phyloP scores from a whole-genome alignment of 2,329 filamentous ascomycete species.

The Mariannaea sp. region DNA sequence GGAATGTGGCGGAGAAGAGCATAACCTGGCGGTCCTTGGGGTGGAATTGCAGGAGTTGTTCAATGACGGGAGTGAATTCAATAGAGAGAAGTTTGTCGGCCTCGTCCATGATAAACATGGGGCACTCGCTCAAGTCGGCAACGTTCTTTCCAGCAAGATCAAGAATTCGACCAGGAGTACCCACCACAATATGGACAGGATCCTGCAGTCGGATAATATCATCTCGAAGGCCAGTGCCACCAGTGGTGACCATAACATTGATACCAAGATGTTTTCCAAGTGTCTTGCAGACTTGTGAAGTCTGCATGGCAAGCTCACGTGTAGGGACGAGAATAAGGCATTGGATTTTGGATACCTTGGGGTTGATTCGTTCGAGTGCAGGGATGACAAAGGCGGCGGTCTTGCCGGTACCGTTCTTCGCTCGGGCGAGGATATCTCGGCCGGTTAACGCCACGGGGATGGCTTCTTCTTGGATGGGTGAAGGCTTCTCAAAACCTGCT shows the following conservation, averaged over 20 bases:
- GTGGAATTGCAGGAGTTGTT: conserved; percentile 92
- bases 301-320: conserved; percentile 95
- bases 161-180: conserved; percentile 93
- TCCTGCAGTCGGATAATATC: conserved; percentile 96
- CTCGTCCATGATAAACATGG: conserved; percentile 99
- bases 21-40: conserved; percentile 98
- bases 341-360: conserved; percentile 95
- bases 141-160: conserved; percentile 96
- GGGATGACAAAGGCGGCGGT: conserved; percentile 98
- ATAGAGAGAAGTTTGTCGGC: conserved; percentile 96
- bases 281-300: conserved; percentile 98
- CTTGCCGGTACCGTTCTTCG: conserved; percentile 98
- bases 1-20: conserved; percentile 98
- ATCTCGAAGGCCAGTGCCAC: conserved; percentile 91
- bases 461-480: conserved; percentile 98
- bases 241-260: conserved; percentile 99
- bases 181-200: conserved; percentile 95
- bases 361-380: conserved; percentile 92
- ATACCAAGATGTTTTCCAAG: conserved; percentile 95
- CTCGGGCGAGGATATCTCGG: conserved; percentile 91
- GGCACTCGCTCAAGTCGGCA: conserved; percentile 92
- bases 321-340: conserved; percentile 96
- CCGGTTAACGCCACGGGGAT: conserved; percentile 96
- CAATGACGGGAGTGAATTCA: conserved; percentile 97
- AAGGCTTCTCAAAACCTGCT: conserved; percentile 97